These are phyloP conservation scores for Wallacemonas rigidus DNA, from an alignment of 208 protist genomes.

Conservation along the genomic window DNA sequence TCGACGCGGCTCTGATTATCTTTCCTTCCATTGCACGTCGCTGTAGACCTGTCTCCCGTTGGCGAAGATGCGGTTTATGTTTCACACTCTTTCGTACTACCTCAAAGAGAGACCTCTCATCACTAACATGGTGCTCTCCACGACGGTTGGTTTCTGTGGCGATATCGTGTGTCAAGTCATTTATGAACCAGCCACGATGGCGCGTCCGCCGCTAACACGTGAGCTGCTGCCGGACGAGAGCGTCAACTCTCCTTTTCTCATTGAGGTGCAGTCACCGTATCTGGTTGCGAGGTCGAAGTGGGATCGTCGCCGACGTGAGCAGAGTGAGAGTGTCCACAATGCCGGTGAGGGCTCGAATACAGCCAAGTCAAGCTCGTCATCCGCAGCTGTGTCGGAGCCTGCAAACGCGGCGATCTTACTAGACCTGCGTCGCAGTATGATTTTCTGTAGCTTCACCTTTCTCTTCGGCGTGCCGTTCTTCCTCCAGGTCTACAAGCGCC, in stretches of 20 bases:
- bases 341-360: not conserved
- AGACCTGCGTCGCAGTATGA: constrained; percentile 76
- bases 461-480: constrained; percentile 72
- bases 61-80: constrained; percentile 27
- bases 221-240: constrained; percentile 42
- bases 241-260: constrained; percentile 37
- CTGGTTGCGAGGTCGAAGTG: constrained; percentile 12
- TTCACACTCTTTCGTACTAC: constrained; percentile 53
- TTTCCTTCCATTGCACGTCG: not conserved
- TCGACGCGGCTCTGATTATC: too few relatives aligned
- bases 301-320: not conserved
- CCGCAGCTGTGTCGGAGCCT: not conserved
- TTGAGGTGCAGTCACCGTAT: constrained; percentile 44
- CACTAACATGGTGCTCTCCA: constrained; percentile 64
- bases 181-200: constrained; percentile 53
- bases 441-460: constrained; percentile 80
- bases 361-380: not conserved
- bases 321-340: constrained; percentile 17
- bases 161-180: constrained; percentile 73
- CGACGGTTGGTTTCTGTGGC: constrained; percentile 62
- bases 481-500: constrained; percentile 50
- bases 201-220: constrained; percentile 31
- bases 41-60: not conserved
- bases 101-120: constrained; percentile 50
- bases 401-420: constrained; percentile 40